Conservation (phyloP, 306 rosid genomes). For the Alnus glutinosa region DNA sequence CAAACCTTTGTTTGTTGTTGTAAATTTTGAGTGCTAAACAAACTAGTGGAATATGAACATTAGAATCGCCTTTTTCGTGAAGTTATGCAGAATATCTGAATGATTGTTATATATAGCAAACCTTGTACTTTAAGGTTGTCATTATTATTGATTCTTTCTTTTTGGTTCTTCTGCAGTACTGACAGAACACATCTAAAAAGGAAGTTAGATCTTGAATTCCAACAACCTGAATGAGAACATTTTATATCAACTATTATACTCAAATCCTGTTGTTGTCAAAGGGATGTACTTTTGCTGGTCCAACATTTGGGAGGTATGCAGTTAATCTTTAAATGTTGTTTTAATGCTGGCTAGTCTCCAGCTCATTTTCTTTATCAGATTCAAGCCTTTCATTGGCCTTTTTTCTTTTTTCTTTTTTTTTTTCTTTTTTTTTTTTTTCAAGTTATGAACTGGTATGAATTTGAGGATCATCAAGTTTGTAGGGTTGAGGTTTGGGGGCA, state of each 20-base stretch:
- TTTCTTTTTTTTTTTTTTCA: background rate
- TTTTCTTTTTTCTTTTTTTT: background rate
- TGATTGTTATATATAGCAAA: constrained; percentile 19
- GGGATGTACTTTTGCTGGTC: background rate
- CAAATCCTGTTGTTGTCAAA: constrained; percentile 15
- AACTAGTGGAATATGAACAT: background rate
- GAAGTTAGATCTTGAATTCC: constrained; percentile 92
- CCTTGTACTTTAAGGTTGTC: constrained; percentile 14
- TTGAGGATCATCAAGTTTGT: constrained; percentile 21
- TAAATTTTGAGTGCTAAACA: background rate
- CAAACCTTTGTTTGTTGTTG: too few species aligned
- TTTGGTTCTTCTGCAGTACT: constrained; percentile 60
- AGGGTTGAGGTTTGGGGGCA: constrained; percentile 26
- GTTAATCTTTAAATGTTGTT: constrained; percentile 19
- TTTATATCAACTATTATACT: constrained; percentile 22
- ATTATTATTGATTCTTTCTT: constrained; percentile 18
- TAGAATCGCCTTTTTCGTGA: constrained; percentile 7
- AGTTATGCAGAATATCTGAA: constrained; percentile 14
- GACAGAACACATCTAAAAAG: constrained; percentile 91
- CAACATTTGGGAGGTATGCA: constrained; percentile 24
- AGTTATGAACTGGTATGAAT: background rate
- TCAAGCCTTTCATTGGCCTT: constrained; percentile 32
- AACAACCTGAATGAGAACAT: constrained; percentile 53
- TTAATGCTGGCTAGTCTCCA: constrained; percentile 7
- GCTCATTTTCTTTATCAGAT: constrained; percentile 19